A percentile compares a stretch with the other conserved stretches of the same genome.
Evolutionary conservation across 495 filamentous ascomycete genomes (phyloP).

Genomic region (Trichocladium uniseriatum): DNA sequence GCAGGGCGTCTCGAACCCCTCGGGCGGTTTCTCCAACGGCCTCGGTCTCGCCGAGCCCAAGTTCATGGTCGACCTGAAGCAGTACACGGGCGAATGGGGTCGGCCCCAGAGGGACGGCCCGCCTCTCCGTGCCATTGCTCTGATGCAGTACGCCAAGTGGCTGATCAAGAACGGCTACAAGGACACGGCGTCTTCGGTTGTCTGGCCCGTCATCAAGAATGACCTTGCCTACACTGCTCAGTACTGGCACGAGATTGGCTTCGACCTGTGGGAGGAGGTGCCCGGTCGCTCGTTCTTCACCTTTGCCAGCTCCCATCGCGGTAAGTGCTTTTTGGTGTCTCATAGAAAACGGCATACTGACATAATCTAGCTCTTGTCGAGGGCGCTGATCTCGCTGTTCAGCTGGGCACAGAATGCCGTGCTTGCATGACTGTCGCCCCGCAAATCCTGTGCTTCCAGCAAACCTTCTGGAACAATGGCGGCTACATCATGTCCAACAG

Average conservation of each 20-base stretch:
- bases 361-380: constrained; percentile 44
- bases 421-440: constrained; percentile 48
- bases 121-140: constrained; percentile 55
- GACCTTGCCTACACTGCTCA: constrained; percentile 61
- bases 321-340: constrained; percentile 2
- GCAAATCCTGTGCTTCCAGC: constrained; percentile 51
- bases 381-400: constrained; percentile 48
- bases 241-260: constrained; percentile 61
- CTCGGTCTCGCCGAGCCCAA: constrained; percentile 53
- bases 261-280: constrained; percentile 67
- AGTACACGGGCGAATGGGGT: constrained; percentile 58
- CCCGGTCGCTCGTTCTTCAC: constrained; percentile 53
- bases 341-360: constrained; percentile 12
- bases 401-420: constrained; percentile 33
- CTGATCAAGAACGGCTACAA: constrained; percentile 40
- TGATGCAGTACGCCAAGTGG: constrained; percentile 40
- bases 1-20: constrained; percentile 53
- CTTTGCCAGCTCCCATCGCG: constrained; percentile 31
- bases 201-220: constrained; percentile 58
- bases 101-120: constrained; percentile 67
- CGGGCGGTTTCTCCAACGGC: constrained; percentile 41
- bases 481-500: constrained; percentile 52
- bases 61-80: constrained; percentile 49
- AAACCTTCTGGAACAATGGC: constrained; percentile 53
- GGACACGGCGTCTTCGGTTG: constrained; percentile 28